Base-by-base conservation (phyloP, 306 rosid species). In the Begonia loranthoides region DNA sequence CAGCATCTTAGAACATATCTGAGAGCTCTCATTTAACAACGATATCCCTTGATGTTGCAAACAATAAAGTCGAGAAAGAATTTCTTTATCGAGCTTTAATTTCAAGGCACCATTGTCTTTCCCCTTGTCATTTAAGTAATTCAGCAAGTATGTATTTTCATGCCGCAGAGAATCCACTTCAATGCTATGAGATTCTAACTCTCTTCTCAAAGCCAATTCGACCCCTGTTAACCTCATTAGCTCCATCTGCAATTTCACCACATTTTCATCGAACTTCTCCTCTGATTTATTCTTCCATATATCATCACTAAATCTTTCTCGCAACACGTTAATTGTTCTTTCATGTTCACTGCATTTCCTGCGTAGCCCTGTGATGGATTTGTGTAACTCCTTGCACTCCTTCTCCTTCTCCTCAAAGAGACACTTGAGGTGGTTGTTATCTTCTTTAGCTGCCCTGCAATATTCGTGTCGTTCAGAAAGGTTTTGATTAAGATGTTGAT, bases 151-250 rank as follows among this genome's bases (percentile, higher is more conserved):
- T 55, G 80, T 83, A 63, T 92, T 92, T 73, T 86, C 99, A 28
- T 73, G 94, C 51, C 99, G 84, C 61, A 90, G 94, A 66, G 99
- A 78, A 70, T 86, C 99, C 55, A 70, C 83, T 73, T 90, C 93
- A 57, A 80, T 60, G 76, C 76, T 74, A 57, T 41, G 79, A 63
- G 93, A 78, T 19, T 90, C 93, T 71, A 86, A 61, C 59, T 90
- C 95, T 71, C 56, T 86, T 67, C 96, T 76, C 78, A 90, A 78
- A 61, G 73, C 76, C 48, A 70, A 48, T 69, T 90, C 99, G 56
- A 80, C 75, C 54, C 77, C 88, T 10, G 87, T 67, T 68, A 86
- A 71, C 75, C 99, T 83, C 62, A 86, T 54, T 50, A 80, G 94
- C 79, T 90, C 99, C 82, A 69, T 80, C 68, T 71, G 86, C 75